These are phyloP conservation scores for Hygrophorus pudorinus DNA, from an alignment of 768 basidiomycete genomes.

Conservation along the genomic window DNA sequence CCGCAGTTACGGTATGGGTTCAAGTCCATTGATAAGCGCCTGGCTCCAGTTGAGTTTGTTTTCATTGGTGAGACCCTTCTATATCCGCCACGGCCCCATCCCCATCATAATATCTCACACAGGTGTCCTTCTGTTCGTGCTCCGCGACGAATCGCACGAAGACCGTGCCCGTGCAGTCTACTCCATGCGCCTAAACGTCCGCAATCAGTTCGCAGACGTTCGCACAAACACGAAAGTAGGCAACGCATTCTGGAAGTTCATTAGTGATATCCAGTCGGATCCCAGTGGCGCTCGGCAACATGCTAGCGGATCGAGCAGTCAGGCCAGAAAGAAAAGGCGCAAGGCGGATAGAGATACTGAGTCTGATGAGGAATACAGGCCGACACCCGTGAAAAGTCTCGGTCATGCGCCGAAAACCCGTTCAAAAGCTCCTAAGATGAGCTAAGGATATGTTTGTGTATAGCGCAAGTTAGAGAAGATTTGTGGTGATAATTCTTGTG, in stretches of 20 bases:
- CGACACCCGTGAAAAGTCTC: conserved; percentile 31
- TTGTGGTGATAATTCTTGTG: no score
- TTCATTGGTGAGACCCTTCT: conserved; percentile 52
- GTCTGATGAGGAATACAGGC: conserved; percentile 37
- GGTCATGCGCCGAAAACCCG: conserved; percentile 31
- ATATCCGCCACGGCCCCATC: background rate
- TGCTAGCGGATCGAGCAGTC: conserved; percentile 9
- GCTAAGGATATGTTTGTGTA: no score
- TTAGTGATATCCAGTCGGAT: conserved; percentile 29
- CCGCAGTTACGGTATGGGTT: conserved; percentile 36
- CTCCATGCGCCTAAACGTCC: conserved; percentile 45
- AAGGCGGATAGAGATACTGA: conserved; percentile 23
- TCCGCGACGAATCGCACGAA: conserved; percentile 32
- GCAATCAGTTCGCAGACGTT: conserved; percentile 50
- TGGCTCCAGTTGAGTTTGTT: conserved; percentile 71
- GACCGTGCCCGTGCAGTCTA: conserved; percentile 47
- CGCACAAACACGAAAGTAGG: conserved; percentile 50
- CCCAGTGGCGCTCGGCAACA: conserved; percentile 15
- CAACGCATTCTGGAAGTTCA: conserved; percentile 47
- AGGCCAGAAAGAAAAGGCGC: conserved; percentile 22
- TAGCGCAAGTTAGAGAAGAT: no score
- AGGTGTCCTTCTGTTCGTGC: conserved; percentile 61
- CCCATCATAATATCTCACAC: background rate
- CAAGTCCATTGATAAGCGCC: conserved; percentile 40
- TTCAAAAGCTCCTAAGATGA: no score